Percentiles rank a stretch among this genome's conserved stretches.
Evolutionary conservation across 768 basidiomycete species (phyloP).

Genomic region (Leccinum subtestaceum): DNA sequence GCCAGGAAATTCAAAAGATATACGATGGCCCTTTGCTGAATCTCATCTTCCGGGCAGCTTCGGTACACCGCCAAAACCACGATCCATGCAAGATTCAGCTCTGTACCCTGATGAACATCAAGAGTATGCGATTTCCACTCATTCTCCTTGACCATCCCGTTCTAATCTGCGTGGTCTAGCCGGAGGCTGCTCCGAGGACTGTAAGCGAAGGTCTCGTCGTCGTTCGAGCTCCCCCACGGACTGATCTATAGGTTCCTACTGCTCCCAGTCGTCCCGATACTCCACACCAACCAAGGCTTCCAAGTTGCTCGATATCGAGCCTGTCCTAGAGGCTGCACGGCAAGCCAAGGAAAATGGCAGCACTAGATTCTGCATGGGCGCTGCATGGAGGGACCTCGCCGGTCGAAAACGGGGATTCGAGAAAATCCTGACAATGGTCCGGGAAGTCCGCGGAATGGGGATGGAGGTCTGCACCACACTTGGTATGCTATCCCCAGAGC

Average conservation of each 20-base stretch:
- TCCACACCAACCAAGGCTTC: slow-evolving; percentile 87
- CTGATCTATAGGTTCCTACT: slow-evolving; percentile 75
- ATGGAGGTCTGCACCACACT: slow-evolving; percentile 99
- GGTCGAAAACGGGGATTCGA: slow-evolving; percentile 94
- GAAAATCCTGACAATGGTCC: slow-evolving; percentile 89
- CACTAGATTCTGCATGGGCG: slow-evolving; percentile 98
- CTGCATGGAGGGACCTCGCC: slow-evolving; percentile 93
- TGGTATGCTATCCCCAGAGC: slow-evolving; percentile 93
- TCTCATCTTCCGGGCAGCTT: slow-evolving; percentile 82
- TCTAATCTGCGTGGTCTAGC: slow-evolving; percentile 43
- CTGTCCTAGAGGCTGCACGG: slow-evolving; percentile 88
- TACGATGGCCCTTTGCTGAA: slow-evolving; percentile 87
- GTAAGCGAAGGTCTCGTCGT: slow-evolving; percentile 43
- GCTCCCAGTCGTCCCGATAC: slow-evolving; percentile 96
- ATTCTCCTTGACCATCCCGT: slow-evolving; percentile 20
- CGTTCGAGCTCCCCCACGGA: not conserved
- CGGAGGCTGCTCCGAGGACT: slow-evolving; percentile 95
- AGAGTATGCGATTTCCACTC: slow-evolving; percentile 58
- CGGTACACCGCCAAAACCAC: slow-evolving; percentile 82
- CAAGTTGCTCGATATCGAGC: slow-evolving; percentile 81
- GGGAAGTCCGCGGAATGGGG: slow-evolving; percentile 86
- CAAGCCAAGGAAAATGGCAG: slow-evolving; percentile 96
- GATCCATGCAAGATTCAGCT: slow-evolving; percentile 91
- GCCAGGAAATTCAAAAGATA: slow-evolving; percentile 77
- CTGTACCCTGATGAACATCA: slow-evolving; percentile 98